Conservation (phyloP, 768 basidiomycete genomes). For the Hortiboletus flavorubellus region DNA sequence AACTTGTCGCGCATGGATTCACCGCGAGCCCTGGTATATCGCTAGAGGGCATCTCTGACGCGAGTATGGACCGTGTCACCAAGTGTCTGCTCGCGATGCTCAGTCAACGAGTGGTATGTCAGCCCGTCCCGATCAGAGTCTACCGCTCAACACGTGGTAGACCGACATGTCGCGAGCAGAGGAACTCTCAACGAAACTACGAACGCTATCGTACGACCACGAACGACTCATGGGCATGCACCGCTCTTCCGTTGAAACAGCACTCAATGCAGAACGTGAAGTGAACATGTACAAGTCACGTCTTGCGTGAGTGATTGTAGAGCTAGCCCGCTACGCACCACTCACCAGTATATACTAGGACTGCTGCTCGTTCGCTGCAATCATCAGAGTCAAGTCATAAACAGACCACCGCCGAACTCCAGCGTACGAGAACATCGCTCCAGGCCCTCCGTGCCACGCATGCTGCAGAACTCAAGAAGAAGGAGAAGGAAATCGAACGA, state of each 20-base stretch:
- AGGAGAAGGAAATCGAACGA: conserved; percentile 75
- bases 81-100: conserved; percentile 79
- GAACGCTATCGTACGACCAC: conserved; percentile 78
- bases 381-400: conserved; percentile 65
- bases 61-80: conserved; percentile 53
- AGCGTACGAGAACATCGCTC: conserved; percentile 64
- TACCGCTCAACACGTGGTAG: conserved; percentile 32
- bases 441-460: conserved; percentile 69
- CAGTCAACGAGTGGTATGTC: conserved; percentile 70
- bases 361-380: conserved; percentile 51
- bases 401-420: conserved; percentile 64
- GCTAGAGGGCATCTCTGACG: conserved; percentile 58
- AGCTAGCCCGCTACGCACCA: not conserved
- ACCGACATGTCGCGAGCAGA: conserved; percentile 80
- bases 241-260: conserved; percentile 51
- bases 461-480: conserved; percentile 71
- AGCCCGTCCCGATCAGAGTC: not conserved
- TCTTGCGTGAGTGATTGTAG: conserved; percentile 51
- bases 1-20: conserved; percentile 82
- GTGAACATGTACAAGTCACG: conserved; percentile 69
- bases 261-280: conserved; percentile 77
- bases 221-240: conserved; percentile 72
- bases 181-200: conserved; percentile 66
- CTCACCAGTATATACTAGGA: conserved; percentile 34
- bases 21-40: conserved; percentile 58